Evolutionary conservation across 768 basidiomycete genomes (phyloP).

Genomic region (Kwoniella sp.): DNA sequence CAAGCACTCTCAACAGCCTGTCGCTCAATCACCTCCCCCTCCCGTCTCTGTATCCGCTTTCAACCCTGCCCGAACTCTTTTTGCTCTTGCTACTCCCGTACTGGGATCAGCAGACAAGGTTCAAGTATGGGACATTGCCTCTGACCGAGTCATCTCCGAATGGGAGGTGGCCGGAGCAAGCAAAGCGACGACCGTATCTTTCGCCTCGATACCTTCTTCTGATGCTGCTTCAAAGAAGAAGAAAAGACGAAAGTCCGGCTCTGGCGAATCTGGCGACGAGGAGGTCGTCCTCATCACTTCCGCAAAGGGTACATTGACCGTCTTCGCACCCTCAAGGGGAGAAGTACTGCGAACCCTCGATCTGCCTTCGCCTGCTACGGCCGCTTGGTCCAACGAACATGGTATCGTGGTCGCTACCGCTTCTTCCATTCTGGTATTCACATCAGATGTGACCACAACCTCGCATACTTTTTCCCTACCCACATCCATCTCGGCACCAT

Average conservation of each 20-base stretch:
- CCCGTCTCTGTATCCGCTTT: constrained; percentile 47
- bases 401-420: constrained; percentile 33
- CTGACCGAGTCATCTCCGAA: constrained; percentile 44
- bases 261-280: constrained; percentile 25
- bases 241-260: constrained; percentile 28
- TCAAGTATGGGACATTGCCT: constrained; percentile 49
- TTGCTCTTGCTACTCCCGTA: constrained; percentile 46
- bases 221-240: constrained; percentile 31
- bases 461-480: constrained; percentile 37
- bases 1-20: constrained; percentile 38
- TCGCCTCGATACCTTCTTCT: constrained; percentile 25
- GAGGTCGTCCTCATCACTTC: constrained; percentile 45
- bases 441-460: constrained; percentile 23
- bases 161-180: constrained; percentile 49
- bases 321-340: constrained; percentile 32
- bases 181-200: constrained; percentile 38
- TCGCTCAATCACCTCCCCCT: constrained; percentile 47
- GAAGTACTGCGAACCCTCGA: constrained; percentile 33
- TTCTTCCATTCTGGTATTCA: constrained; percentile 30
- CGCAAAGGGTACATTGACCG: constrained; percentile 27
- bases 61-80: constrained; percentile 46
- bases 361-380: constrained; percentile 31
- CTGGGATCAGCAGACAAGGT: constrained; percentile 52
- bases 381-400: constrained; percentile 32
- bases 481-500: constrained; percentile 21